A percentile compares a stretch with the other conserved stretches of the same genome.
These are phyloP conservation scores for Phytophthora agathidicida DNA, from an alignment of 352 stramenopile genomes.

Conservation along the genomic window DNA sequence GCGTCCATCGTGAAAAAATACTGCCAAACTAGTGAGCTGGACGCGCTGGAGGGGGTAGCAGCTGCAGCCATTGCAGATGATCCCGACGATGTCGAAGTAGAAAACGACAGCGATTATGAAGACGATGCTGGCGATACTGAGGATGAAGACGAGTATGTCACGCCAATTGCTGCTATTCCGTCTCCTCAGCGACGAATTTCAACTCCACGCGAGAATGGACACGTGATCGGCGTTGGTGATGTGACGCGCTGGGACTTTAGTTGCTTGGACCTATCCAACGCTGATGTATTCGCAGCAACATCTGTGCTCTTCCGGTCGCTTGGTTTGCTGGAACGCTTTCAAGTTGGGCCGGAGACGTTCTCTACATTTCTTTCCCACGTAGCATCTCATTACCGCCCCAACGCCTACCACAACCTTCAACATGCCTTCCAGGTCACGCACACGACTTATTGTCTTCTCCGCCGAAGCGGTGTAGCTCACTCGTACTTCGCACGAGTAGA, in stretches of 20 bases:
- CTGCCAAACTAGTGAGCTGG: conserved; percentile 55
- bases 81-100: conserved; percentile 30
- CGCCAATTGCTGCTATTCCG: conserved; percentile 15
- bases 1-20: conserved; percentile 68
- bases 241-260: conserved; percentile 61
- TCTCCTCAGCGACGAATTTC: conserved; percentile 27
- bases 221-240: conserved; percentile 52
- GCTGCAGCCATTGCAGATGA: conserved; percentile 23
- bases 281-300: conserved; percentile 53
- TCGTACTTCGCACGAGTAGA: conserved; percentile 55
- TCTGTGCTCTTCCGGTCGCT: conserved; percentile 63
- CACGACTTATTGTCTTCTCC: conserved; percentile 53
- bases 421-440: conserved; percentile 79
- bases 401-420: conserved; percentile 82
- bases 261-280: conserved; percentile 56
- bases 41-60: conserved; percentile 42
- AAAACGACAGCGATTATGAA: conserved; percentile 2
- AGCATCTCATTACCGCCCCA: conserved; percentile 61
- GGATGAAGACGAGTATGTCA: conserved; percentile 5
- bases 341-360: conserved; percentile 57
- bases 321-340: conserved; percentile 59
- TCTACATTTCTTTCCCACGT: conserved; percentile 64
- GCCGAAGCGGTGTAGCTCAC: conserved; percentile 37
- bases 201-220: conserved; percentile 19
- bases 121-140: conserved; percentile 9